These are phyloP conservation scores for Cladophialophora psammophila DNA, from an alignment of 2,329 filamentous ascomycete species.

Conservation along the genomic window DNA sequence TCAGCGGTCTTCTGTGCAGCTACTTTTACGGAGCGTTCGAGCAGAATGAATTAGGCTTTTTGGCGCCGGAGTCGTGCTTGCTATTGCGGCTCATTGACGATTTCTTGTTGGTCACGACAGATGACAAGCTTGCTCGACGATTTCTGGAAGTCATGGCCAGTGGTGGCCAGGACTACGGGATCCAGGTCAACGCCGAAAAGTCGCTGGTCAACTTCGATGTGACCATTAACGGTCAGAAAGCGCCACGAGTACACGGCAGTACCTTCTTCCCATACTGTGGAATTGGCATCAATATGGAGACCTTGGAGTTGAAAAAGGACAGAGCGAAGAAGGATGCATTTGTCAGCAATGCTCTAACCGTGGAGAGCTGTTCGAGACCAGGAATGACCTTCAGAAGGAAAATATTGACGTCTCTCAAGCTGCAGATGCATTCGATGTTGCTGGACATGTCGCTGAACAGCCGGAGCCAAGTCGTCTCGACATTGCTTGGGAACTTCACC, in stretches of 20 bases:
- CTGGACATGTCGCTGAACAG: conserved; percentile 82
- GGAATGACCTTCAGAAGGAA: conserved; percentile 84
- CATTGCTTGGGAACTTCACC: conserved; percentile 75
- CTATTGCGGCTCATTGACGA: conserved; percentile 89
- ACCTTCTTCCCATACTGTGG: conserved; percentile 88
- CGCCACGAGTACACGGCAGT: conserved; percentile 58
- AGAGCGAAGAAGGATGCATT: conserved; percentile 63
- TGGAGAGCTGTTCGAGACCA: conserved; percentile 75
- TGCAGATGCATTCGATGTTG: conserved; percentile 84
- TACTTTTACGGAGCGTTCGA: conserved; percentile 96
- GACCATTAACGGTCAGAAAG: conserved; percentile 59
- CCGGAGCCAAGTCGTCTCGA: conserved; percentile 70
- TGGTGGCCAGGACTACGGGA: conserved; percentile 80
- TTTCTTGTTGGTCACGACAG: conserved; percentile 84
- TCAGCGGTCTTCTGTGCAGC: conserved; percentile 88
- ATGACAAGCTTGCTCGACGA: conserved; percentile 67
- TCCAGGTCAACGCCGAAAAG: conserved; percentile 77
- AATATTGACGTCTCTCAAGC: conserved; percentile 76
- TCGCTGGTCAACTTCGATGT: conserved; percentile 84
- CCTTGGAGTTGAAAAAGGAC: conserved; percentile 77
- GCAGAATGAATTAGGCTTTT: conserved; percentile 70
- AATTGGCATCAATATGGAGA: conserved; percentile 74
- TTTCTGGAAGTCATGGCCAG: conserved; percentile 83
- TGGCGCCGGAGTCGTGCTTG: conserved; percentile 63
- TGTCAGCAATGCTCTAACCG: conserved; percentile 75